Conservation (phyloP, 768 basidiomycete species). For the Infundibulicybe gibba region DNA sequence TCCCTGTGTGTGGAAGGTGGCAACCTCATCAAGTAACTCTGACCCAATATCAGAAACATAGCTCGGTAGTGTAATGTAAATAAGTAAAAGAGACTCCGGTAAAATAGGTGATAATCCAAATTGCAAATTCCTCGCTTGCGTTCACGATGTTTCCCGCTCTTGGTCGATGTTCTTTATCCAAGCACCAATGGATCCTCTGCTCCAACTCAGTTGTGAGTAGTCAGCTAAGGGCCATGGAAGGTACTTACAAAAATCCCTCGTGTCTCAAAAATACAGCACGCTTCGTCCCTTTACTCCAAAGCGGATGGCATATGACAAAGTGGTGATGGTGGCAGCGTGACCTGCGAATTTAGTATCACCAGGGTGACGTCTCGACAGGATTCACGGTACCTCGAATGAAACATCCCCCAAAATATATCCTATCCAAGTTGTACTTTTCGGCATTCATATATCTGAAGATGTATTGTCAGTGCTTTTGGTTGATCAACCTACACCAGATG, state of each 20-base stretch:
- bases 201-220: constrained; percentile 10
- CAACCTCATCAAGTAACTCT: too few species aligned
- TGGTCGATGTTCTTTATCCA: constrained; percentile 95
- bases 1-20: too few species aligned
- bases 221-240: constrained; percentile 5
- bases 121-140: too few species aligned
- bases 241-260: constrained; percentile 91
- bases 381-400: constrained; percentile 84
- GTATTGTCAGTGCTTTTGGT: constrained; percentile 2
- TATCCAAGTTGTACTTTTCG: constrained; percentile 93
- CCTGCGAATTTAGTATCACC: constrained; percentile 43
- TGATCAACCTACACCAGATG: constrained; percentile 1
- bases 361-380: constrained; percentile 1
- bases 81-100: too few species aligned
- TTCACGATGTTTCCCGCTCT: constrained; percentile 9
- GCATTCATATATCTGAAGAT: constrained; percentile 92
- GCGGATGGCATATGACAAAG: constrained; percentile 96
- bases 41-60: too few species aligned
- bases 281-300: constrained; percentile 99
- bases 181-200: constrained; percentile 89
- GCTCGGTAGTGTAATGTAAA: too few species aligned
- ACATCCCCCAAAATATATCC: constrained; percentile 98
- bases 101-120: too few species aligned
- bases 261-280: constrained; percentile 95
- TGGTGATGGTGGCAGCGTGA: constrained; percentile 95